Percentiles rank a stretch among this genome's conserved stretches.
Evolutionary conservation across 305 asterid genomes (phyloP).

Genomic region (Nicotiana rustica): DNA sequence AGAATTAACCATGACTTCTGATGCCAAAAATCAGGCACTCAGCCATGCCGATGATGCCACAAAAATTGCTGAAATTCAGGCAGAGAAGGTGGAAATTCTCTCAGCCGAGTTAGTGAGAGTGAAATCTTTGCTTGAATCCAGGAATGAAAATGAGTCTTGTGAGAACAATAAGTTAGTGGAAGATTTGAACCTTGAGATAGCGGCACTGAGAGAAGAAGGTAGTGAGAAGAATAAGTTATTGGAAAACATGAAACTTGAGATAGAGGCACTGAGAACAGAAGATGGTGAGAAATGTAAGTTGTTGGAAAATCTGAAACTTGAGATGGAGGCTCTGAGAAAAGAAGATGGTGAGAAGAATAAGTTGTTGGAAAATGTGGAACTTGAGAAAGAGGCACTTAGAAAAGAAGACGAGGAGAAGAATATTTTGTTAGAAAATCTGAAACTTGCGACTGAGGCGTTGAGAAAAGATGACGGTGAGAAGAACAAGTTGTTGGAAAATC

Average conservation of each 20-base stretch:
- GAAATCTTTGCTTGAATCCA: slow-evolving; percentile 71
- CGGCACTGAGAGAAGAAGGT: slow-evolving; percentile 47
- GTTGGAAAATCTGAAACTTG: slow-evolving; percentile 63
- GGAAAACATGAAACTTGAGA: slow-evolving; percentile 70
- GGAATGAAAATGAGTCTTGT: slow-evolving; percentile 58
- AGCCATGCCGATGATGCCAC: slow-evolving; percentile 90
- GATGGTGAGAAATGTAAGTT: slow-evolving; percentile 56
- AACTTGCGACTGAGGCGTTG: slow-evolving; percentile 27
- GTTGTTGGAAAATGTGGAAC: slow-evolving; percentile 63
- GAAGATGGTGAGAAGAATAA: slow-evolving; percentile 64
- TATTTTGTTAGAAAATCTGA: slow-evolving; percentile 28
- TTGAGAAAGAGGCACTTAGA: slow-evolving; percentile 65
- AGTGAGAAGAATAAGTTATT: slow-evolving; percentile 62
- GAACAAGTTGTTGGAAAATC: slow-evolving; percentile 59
- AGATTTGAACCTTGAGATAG: slow-evolving; percentile 67
- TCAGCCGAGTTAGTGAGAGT: slow-evolving; percentile 77
- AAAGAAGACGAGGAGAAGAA: slow-evolving; percentile 51
- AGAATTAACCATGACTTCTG: slow-evolving; percentile 70
- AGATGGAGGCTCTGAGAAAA: slow-evolving; percentile 65
- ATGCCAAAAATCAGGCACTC: slow-evolving; percentile 92
- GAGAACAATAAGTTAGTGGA: slow-evolving; percentile 66
- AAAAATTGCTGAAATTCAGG: slow-evolving; percentile 78
- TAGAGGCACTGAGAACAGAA: slow-evolving; percentile 60
- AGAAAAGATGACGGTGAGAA: slow-evolving; percentile 49
- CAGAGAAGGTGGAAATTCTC: slow-evolving; percentile 72